Percentiles rank a stretch among this genome's conserved stretches.
Conservation (phyloP, 495 filamentous ascomycete genomes). For the Neurospora sp. region DNA sequence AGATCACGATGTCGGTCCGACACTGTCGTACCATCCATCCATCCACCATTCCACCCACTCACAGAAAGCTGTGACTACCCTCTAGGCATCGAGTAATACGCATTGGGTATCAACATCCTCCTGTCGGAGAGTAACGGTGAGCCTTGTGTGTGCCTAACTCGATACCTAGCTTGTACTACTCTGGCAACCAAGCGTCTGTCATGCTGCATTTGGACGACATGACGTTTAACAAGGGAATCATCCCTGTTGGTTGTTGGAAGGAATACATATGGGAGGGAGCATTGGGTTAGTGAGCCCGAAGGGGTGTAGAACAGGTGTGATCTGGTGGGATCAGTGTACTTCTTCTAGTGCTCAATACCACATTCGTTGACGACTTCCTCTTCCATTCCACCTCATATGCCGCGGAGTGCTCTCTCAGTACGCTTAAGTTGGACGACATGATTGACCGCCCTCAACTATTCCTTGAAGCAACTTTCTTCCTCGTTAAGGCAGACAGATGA, state of each 20-base stretch:
- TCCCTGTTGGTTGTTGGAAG: not conserved
- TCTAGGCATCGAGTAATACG: not conserved
- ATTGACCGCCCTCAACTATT: too few relatives aligned
- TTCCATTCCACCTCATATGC: too few relatives aligned
- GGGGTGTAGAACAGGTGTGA: not conserved
- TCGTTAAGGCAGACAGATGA: too few relatives aligned
- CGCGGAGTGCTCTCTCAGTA: too few relatives aligned
- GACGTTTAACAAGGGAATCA: not conserved
- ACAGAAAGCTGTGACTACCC: not conserved
- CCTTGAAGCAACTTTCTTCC: too few relatives aligned
- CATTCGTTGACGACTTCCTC: too few relatives aligned
- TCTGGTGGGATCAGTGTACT: not conserved
- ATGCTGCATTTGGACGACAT: not conserved
- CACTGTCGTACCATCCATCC: not conserved
- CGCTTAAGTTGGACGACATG: too few relatives aligned
- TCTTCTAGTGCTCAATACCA: too few relatives aligned
- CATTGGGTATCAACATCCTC: not conserved
- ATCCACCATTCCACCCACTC: not conserved
- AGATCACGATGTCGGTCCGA: too few relatives aligned
- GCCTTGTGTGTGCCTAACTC: not conserved
- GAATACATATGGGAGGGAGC: not conserved
- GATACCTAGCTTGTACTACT: not conserved
- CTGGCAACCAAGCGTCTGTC: not conserved
- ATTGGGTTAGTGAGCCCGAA: not conserved
- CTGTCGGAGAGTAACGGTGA: not conserved